These are phyloP conservation scores for Psilocybe tampanensis DNA, from an alignment of 768 basidiomycete genomes.

Conservation along the genomic window DNA sequence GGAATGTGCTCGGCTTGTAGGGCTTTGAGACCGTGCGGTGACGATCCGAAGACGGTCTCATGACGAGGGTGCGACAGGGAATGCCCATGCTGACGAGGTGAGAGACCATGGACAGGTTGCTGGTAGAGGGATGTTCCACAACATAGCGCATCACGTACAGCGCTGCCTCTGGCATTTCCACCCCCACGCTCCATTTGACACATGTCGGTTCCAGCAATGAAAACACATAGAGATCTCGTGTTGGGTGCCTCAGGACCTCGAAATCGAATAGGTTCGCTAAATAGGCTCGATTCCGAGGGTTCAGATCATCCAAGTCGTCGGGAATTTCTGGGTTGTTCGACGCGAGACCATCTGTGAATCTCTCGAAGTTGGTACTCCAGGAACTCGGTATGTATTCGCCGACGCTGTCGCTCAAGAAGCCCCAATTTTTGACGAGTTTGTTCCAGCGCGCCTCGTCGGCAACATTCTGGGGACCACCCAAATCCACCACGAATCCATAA, in stretches of 20 bases:
- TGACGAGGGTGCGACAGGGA: slow-evolving; percentile 5
- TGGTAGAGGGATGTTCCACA: neutral
- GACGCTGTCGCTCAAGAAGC: too few relatives aligned
- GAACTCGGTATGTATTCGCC: too few relatives aligned
- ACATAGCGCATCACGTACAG: slow-evolving; percentile 10
- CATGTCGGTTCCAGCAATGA: neutral
- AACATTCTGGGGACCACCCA: too few relatives aligned
- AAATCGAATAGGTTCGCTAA: neutral
- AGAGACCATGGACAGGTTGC: neutral
- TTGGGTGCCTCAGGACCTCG: neutral
- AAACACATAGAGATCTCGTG: slow-evolving; percentile 6
- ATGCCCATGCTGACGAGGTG: slow-evolving; percentile 2
- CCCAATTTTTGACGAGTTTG: too few relatives aligned
- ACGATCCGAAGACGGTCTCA: too few relatives aligned
- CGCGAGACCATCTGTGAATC: too few relatives aligned
- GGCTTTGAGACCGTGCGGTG: neutral
- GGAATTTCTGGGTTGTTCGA: too few relatives aligned
- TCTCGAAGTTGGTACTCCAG: too few relatives aligned
- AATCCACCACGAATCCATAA: too few relatives aligned
- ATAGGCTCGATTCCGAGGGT: neutral
- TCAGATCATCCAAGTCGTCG: slow-evolving; percentile 1
- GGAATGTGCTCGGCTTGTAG: too few relatives aligned
- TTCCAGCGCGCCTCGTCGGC: too few relatives aligned
- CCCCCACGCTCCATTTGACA: slow-evolving; percentile 5
- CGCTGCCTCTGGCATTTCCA: slow-evolving; percentile 2